These are phyloP conservation scores for Nissolia schottii DNA, from an alignment of 306 rosid species.

Conservation along the genomic window DNA sequence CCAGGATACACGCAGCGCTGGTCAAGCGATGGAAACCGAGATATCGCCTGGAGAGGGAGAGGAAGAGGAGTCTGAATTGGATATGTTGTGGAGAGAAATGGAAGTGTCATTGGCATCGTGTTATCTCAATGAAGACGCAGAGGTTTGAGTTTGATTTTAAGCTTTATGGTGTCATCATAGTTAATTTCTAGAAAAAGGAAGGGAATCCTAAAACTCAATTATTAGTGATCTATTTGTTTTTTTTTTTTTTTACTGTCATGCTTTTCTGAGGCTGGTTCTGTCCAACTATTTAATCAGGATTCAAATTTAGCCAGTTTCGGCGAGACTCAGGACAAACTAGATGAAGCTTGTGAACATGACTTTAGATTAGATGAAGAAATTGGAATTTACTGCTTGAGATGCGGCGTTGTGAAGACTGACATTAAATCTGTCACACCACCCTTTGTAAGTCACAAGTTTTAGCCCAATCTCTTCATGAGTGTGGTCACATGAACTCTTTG, in stretches of 20 bases:
- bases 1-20: slow-evolving; percentile 23
- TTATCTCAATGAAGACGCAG: slow-evolving; percentile 53
- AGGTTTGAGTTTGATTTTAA: slow-evolving; percentile 28
- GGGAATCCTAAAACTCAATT: neutral
- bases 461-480: neutral
- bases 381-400: slow-evolving; percentile 65
- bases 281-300: slow-evolving; percentile 46
- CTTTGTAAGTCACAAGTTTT: slow-evolving; percentile 67
- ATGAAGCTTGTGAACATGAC: slow-evolving; percentile 52
- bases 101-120: slow-evolving; percentile 73
- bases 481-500: neutral
- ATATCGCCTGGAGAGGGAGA: slow-evolving; percentile 25
- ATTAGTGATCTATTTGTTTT: neutral
- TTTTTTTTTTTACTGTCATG: neutral
- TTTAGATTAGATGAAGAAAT: slow-evolving; percentile 64
- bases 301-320: slow-evolving; percentile 27
- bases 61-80: slow-evolving; percentile 56
- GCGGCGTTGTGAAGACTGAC: slow-evolving; percentile 63
- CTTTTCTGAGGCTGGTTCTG: slow-evolving; percentile 20
- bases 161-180: neutral
- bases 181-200: neutral
- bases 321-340: slow-evolving; percentile 9
- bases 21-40: slow-evolving; percentile 28
- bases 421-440: slow-evolving; percentile 65
- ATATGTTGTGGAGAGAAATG: slow-evolving; percentile 82